phyloP scores from a whole-genome alignment of 1,284 basidiomycete genomes.

The Irpex sp. region DNA sequence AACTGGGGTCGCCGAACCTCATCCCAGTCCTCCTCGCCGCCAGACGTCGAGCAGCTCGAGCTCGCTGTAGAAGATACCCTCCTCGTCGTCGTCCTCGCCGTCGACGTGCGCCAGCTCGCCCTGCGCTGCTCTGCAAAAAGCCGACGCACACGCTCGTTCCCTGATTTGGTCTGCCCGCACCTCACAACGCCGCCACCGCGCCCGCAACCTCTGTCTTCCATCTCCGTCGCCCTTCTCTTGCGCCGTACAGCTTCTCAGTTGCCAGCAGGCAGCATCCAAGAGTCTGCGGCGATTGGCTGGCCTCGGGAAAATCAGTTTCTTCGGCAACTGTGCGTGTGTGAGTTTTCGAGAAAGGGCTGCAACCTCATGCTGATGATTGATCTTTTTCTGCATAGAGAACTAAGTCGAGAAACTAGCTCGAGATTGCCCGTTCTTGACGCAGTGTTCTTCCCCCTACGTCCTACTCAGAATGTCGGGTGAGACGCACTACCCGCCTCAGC shows the following conservation, averaged over 20 bases:
- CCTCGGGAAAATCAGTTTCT: not conserved
- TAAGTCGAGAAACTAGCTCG: not conserved
- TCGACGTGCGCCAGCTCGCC: not conserved
- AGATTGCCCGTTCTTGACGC: not conserved
- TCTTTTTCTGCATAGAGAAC: not conserved
- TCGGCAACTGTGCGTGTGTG: not conserved
- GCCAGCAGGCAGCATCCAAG: not conserved
- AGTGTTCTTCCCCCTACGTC: not conserved
- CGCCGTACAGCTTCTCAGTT: not conserved
- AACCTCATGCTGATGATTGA: not conserved
- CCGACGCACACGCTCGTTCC: not conserved
- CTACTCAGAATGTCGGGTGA: slow-evolving; percentile 9
- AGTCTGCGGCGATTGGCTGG: not conserved
- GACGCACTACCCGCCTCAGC: slow-evolving; percentile 17
- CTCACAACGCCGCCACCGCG: not conserved
- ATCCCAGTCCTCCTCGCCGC: not conserved
- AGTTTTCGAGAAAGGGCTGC: not conserved
- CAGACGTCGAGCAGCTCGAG: not conserved
- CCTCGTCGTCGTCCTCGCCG: not conserved
- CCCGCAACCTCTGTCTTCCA: not conserved
- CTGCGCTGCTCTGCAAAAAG: not conserved
- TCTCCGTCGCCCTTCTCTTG: not conserved
- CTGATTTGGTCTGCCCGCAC: not conserved
- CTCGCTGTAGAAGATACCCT: not conserved
- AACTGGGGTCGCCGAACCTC: slow-evolving; percentile 2